Conservation (phyloP, 2,329 filamentous ascomycete genomes). For the Pestalotiopsis sp. region DNA sequence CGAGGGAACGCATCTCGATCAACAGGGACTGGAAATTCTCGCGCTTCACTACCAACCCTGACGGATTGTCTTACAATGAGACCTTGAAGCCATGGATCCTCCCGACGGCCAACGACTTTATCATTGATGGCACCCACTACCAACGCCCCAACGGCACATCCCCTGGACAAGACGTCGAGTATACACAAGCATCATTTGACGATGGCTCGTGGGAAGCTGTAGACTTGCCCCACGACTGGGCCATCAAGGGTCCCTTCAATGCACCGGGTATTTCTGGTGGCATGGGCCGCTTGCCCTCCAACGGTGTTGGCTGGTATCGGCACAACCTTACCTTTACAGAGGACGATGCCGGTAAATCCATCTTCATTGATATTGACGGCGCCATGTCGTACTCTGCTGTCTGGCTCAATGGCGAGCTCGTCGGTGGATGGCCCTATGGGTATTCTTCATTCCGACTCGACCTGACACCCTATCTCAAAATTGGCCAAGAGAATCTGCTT, state of each 20-base stretch:
- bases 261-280: constrained; percentile 34
- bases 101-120: constrained; percentile 31
- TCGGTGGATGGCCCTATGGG: constrained; percentile 52
- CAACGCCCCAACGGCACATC: constrained; percentile 23
- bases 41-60: constrained; percentile 34
- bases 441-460: constrained; percentile 53
- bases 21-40: constrained; percentile 35
- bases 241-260: constrained; percentile 40
- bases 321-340: constrained; percentile 31
- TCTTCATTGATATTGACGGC: constrained; percentile 40
- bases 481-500: constrained; percentile 38
- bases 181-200: constrained; percentile 27
- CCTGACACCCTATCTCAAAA: constrained; percentile 41
- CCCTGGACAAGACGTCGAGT: constrained; percentile 26
- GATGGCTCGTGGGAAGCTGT: constrained; percentile 36
- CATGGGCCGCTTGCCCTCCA: constrained; percentile 45
- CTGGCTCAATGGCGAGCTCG: constrained; percentile 50
- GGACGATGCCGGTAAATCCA: constrained; percentile 18
- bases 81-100: constrained; percentile 33
- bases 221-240: constrained; percentile 45
- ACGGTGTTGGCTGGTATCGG: constrained; percentile 55
- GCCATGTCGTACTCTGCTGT: constrained; percentile 53
- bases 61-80: constrained; percentile 31
- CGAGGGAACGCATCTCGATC: constrained; percentile 33
- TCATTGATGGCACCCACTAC: constrained; percentile 24